phyloP scores from a whole-genome alignment of 2,329 filamentous ascomycete species.

The Amesomyces nigricolor region DNA sequence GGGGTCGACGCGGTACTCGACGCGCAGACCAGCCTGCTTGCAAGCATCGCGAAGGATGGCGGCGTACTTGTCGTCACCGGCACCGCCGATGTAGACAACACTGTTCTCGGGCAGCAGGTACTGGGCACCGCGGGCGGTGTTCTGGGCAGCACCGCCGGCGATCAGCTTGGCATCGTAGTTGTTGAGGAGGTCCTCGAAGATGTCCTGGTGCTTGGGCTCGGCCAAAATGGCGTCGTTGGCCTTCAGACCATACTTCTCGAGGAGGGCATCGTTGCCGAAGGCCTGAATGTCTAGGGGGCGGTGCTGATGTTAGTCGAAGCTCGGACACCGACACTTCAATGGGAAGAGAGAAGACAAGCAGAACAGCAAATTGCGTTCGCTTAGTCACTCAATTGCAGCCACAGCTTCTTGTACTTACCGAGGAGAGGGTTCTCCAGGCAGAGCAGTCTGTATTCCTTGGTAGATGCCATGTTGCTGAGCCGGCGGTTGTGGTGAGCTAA shows the following conservation, averaged over 20 bases:
- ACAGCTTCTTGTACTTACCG: slow-evolving; percentile 47
- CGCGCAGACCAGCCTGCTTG: slow-evolving; percentile 79
- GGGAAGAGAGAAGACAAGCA: neutral
- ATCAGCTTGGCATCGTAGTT: slow-evolving; percentile 92
- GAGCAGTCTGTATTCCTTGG: slow-evolving; percentile 80
- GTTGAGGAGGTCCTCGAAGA: slow-evolving; percentile 91
- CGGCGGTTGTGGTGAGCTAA: slow-evolving; percentile 16
- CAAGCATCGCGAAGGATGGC: slow-evolving; percentile 82
- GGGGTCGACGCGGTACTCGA: slow-evolving; percentile 90
- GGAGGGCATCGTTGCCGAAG: slow-evolving; percentile 70
- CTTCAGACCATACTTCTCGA: slow-evolving; percentile 91
- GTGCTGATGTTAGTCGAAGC: slow-evolving; percentile 1
- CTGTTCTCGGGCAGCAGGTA: slow-evolving; percentile 89
- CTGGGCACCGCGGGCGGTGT: slow-evolving; percentile 92
- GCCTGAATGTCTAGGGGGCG: slow-evolving; percentile 77
- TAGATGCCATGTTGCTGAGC: slow-evolving; percentile 57
- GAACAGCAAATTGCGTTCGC: neutral
- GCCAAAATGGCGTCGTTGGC: slow-evolving; percentile 96
- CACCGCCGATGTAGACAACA: slow-evolving; percentile 88
- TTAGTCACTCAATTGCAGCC: slow-evolving; percentile 1
- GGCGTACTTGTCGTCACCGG: slow-evolving; percentile 93
- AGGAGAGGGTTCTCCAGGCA: slow-evolving; percentile 97
- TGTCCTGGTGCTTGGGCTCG: slow-evolving; percentile 78
- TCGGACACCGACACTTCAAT: slow-evolving; percentile 5
- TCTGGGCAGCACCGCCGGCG: slow-evolving; percentile 93